Evolutionary conservation across 2,329 filamentous ascomycete species (phyloP).

Genomic region (Venturia carpophila): DNA sequence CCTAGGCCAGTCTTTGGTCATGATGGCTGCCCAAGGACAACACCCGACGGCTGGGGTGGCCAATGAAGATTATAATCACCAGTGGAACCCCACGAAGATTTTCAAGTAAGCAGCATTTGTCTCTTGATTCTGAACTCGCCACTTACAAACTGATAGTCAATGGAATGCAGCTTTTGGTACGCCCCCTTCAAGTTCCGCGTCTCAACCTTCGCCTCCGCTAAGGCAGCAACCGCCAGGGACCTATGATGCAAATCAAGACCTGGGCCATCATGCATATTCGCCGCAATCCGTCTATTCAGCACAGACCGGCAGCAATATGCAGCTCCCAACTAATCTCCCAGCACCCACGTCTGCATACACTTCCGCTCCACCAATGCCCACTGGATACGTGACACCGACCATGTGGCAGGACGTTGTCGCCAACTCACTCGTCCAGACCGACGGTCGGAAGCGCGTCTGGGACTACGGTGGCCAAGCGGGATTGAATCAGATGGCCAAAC

Average conservation of each 20-base stretch:
- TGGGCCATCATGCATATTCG: constrained; percentile 9
- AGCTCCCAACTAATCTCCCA: constrained; percentile 12
- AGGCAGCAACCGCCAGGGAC: constrained; percentile 34
- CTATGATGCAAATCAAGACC: constrained; percentile 27
- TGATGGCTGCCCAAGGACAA: constrained; percentile 56
- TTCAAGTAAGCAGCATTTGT: constrained; percentile 64
- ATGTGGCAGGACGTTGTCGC: constrained; percentile 46
- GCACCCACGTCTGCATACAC: neutral
- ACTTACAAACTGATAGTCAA: constrained; percentile 51
- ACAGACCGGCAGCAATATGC: constrained; percentile 11
- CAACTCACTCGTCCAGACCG: constrained; percentile 29
- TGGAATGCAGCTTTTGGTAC: constrained; percentile 94
- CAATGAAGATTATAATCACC: constrained; percentile 54
- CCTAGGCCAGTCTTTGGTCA: constrained; percentile 61
- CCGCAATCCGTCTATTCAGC: constrained; percentile 9
- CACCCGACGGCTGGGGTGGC: constrained; percentile 40
- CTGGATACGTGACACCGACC: constrained; percentile 38
- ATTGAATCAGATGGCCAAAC: constrained; percentile 11
- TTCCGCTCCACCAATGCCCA: constrained; percentile 9
- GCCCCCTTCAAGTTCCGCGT: constrained; percentile 40
- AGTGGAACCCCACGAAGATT: constrained; percentile 80
- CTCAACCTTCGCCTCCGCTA: constrained; percentile 39
- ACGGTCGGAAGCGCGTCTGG: constrained; percentile 39
- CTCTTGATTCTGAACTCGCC: constrained; percentile 6
- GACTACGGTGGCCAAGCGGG: constrained; percentile 25